A percentile compares a stretch with the other conserved stretches of the same genome.
These are phyloP conservation scores for Mucor plumbeus DNA, from an alignment of 371 early-diverging fungal genomes.

Conservation along the genomic window DNA sequence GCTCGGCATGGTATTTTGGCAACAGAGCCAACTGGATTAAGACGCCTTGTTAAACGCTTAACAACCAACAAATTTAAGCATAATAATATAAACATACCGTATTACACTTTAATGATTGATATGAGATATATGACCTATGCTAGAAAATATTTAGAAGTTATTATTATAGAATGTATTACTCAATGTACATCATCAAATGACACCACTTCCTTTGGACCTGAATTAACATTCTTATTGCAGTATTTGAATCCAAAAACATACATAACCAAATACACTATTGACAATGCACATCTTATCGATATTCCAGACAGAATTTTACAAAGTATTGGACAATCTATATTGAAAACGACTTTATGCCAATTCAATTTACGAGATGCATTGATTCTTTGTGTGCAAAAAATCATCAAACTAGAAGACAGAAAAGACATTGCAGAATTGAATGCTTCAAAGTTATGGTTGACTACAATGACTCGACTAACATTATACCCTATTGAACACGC, in stretches of 20 bases:
- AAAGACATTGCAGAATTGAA: slow-evolving; percentile 43
- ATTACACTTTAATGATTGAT: slow-evolving; percentile 40
- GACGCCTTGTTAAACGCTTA: slow-evolving; percentile 21
- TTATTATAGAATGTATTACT: slow-evolving; percentile 36
- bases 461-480: slow-evolving; percentile 56
- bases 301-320: slow-evolving; percentile 22
- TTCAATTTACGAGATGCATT: slow-evolving; percentile 42
- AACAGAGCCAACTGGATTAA: slow-evolving; percentile 3
- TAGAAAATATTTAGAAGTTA: slow-evolving; percentile 22
- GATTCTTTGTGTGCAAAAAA: slow-evolving; percentile 35
- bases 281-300: slow-evolving; percentile 23
- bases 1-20: background rate
- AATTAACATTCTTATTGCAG: slow-evolving; percentile 54
- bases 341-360: slow-evolving; percentile 23
- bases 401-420: slow-evolving; percentile 48
- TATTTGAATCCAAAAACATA: slow-evolving; percentile 58
- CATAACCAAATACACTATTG: slow-evolving; percentile 26
- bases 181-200: slow-evolving; percentile 25
- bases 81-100: slow-evolving; percentile 17
- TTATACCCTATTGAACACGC: slow-evolving; percentile 52
- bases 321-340: slow-evolving; percentile 17
- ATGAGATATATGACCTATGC: slow-evolving; percentile 31
- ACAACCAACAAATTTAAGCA: slow-evolving; percentile 24
- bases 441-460: slow-evolving; percentile 55
- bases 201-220: slow-evolving; percentile 47